Percentiles rank a stretch among this genome's conserved stretches.
Evolutionary conservation across 2,329 filamentous ascomycete species (phyloP).

Genomic region (Colletotrichum lupini): DNA sequence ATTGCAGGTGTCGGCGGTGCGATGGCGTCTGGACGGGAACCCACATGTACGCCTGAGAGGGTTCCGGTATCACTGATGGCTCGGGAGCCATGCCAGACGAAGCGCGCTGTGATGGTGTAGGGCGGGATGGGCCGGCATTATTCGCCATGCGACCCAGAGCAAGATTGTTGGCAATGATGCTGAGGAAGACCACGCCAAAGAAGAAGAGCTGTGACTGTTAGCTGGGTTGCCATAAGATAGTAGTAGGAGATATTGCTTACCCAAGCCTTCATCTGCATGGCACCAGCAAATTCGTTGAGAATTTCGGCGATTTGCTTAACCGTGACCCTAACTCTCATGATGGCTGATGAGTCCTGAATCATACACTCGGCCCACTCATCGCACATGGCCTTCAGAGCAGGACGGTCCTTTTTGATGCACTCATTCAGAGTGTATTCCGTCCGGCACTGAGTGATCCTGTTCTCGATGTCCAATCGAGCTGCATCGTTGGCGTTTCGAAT

Average conservation of each 20-base stretch:
- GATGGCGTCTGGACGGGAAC: constrained; percentile 62
- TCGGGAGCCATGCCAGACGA: constrained; percentile 32
- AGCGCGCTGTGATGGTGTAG: constrained; percentile 41
- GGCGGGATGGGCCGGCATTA: constrained; percentile 40
- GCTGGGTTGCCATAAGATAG: neutral
- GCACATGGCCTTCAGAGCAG: constrained; percentile 79
- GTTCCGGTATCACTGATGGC: constrained; percentile 41
- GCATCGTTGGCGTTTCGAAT: constrained; percentile 78
- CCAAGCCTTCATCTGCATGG: constrained; percentile 84
- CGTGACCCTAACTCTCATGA: constrained; percentile 83
- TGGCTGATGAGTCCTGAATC: constrained; percentile 80
- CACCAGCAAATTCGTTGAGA: constrained; percentile 92
- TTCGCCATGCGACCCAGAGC: constrained; percentile 51
- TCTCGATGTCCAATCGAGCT: constrained; percentile 74
- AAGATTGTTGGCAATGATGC: constrained; percentile 63
- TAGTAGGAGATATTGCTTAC: constrained; percentile 47
- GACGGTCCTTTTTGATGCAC: constrained; percentile 74
- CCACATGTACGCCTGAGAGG: constrained; percentile 59
- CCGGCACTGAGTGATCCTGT: constrained; percentile 79
- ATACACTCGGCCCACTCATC: constrained; percentile 89
- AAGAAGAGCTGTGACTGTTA: constrained; percentile 57
- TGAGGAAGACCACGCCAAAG: constrained; percentile 58
- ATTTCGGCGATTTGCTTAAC: constrained; percentile 92
- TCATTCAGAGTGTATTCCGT: constrained; percentile 80
- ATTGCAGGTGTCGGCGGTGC: constrained; percentile 52